Evolutionary conservation across 306 rosid species (phyloP).

Genomic region (Dryas drummondii): DNA sequence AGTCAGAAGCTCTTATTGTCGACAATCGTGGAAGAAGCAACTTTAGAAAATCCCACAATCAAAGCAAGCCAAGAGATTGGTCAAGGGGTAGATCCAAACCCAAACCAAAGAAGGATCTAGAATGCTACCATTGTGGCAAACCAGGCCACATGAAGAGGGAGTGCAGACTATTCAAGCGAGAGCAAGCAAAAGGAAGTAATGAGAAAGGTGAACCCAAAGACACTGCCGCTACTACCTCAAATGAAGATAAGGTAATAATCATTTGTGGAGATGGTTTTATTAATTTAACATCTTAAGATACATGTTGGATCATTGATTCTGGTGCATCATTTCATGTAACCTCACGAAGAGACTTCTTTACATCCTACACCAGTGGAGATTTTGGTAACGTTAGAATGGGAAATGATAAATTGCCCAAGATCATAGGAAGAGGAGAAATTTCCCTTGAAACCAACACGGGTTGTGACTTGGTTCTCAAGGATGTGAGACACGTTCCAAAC

Average conservation of each 20-base stretch:
- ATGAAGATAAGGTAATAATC: not conserved
- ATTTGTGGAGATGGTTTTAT: conserved; percentile 23
- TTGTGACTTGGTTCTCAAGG: not conserved
- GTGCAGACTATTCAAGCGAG: not conserved
- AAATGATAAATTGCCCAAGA: not conserved
- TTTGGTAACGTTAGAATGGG: not conserved
- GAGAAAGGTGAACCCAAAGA: not conserved
- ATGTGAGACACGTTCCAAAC: conserved; percentile 8
- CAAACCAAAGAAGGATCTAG: not conserved
- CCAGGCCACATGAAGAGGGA: not conserved
- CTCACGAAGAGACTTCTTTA: not conserved
- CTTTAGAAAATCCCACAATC: not conserved
- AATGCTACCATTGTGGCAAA: not conserved
- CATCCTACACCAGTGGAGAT: not conserved
- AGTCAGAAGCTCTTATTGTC: not conserved
- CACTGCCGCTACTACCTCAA: not conserved
- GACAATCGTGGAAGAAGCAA: not conserved
- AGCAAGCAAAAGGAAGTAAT: no score
- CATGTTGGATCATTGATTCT: not conserved
- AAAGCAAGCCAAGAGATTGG: not conserved
- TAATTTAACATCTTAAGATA: conserved; percentile 14
- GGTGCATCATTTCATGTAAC: not conserved
- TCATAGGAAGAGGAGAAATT: not conserved
- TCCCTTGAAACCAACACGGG: not conserved
- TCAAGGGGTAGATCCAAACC: not conserved